Conservation (phyloP, 2,329 filamentous ascomycete genomes). For the Microascus cirrosus region DNA sequence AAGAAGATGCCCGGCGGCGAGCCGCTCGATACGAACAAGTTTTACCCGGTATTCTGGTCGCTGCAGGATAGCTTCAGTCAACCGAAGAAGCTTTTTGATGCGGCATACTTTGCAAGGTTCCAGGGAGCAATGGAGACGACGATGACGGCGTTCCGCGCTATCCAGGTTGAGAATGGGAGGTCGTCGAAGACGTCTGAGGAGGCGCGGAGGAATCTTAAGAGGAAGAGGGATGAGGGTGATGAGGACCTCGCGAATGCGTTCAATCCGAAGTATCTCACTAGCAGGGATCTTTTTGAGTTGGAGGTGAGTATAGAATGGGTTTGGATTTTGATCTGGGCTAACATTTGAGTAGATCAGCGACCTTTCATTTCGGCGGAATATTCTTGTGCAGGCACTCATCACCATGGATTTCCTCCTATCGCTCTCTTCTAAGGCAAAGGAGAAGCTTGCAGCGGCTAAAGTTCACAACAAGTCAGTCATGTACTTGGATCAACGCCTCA, state of each 20-base stretch:
- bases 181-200: constrained; percentile 49
- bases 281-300: constrained; percentile 86
- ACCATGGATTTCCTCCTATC: constrained; percentile 93
- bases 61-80: constrained; percentile 87
- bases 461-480: constrained; percentile 76
- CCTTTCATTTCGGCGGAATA: constrained; percentile 84
- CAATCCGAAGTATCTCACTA: constrained; percentile 98
- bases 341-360: constrained; percentile 62
- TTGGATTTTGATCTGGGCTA: neutral
- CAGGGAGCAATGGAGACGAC: constrained; percentile 62
- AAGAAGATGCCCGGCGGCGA: constrained; percentile 22
- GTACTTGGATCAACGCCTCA: constrained; percentile 63
- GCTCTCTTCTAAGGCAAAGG: constrained; percentile 69
- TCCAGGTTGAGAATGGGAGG: constrained; percentile 34
- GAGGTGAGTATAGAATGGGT: constrained; percentile 47
- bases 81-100: constrained; percentile 70
- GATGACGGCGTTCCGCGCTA: constrained; percentile 41
- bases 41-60: constrained; percentile 93
- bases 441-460: constrained; percentile 58
- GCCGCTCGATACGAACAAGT: constrained; percentile 51
- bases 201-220: constrained; percentile 53
- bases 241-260: constrained; percentile 61
- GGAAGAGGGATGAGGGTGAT: constrained; percentile 52
- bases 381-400: constrained; percentile 90
- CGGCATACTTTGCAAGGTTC: constrained; percentile 66